Base-by-base conservation (phyloP, 106 monocot genomes). In the Agapanthus africanus region DNA sequence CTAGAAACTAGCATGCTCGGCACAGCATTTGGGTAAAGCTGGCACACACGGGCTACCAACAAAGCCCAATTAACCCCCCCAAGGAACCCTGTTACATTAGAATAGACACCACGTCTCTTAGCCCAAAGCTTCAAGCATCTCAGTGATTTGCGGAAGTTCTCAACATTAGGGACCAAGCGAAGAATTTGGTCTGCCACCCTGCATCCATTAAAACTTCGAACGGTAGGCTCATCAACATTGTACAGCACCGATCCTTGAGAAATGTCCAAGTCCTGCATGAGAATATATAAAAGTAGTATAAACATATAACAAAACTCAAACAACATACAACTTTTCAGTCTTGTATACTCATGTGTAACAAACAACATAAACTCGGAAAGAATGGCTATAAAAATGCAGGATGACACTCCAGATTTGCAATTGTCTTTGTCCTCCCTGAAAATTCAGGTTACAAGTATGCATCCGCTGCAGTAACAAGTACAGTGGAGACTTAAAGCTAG, bases 81-180 rank as follows among this genome's bases (percentile, higher is more conserved):
- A 75, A 99, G 89, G 81, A 92, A 99, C 59, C 97, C 97, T 77
- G 90, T 99, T 35, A 99, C 97, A 87, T 99, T 99, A n/a, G 97
- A 99, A 76, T 99, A 99, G 52, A 99, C 97, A 37, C 92, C 92
- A 63, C 97, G 85, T 70, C 77, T 86, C 77, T 85, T 92, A 32
- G 97, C 97, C 97, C 97, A 93, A 73, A 87, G 78, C 69, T 99
- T 99, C 68, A 99, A 79, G 33, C 92, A 92, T 69, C 85, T 80
- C 15, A 99, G 77, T 7, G 97, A 84, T n/a, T 78, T 87, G 6
- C 97, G 82, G 63, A 92, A 99, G 76, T 79, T 87, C 97, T 99
- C 80, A 44, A 85, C 59, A 87, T 99, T 81, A 13, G 97, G 97
- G 64, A 99, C 89, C 76, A 92, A 85, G 3, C 92, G 86, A 81